phyloP scores from a whole-genome alignment of 495 filamentous ascomycete genomes.

The Penicillium roqueforti region DNA sequence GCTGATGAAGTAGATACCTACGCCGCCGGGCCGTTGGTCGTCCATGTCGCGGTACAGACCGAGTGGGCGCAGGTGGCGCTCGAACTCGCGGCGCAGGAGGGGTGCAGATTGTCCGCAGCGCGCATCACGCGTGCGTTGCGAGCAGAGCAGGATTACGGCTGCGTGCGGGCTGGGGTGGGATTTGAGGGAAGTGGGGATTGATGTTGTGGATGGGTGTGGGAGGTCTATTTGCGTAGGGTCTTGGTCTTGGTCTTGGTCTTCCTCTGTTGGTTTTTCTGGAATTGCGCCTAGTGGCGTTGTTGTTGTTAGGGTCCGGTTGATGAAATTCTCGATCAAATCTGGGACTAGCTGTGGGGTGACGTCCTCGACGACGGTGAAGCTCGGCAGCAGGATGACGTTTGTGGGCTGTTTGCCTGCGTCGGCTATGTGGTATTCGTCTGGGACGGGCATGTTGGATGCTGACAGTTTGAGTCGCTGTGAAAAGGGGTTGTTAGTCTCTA shows the following conservation, averaged over 20 bases:
- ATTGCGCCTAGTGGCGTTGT: conserved; percentile 57
- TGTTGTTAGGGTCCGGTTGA: conserved; percentile 72
- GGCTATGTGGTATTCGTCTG: conserved; percentile 52
- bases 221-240: not conserved
- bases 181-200: conserved; percentile 50
- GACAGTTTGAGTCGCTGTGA: conserved; percentile 82
- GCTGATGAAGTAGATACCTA: conserved; percentile 91
- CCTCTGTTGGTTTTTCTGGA: not conserved
- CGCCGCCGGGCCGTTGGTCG: conserved; percentile 82
- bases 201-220: conserved; percentile 28
- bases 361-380: conserved; percentile 81
- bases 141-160: conserved; percentile 87
- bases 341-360: conserved; percentile 74
- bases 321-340: conserved; percentile 63
- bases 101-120: conserved; percentile 93
- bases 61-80: conserved; percentile 79
- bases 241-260: conserved; percentile 3
- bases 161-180: conserved; percentile 73
- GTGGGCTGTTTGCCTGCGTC: conserved; percentile 64
- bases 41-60: conserved; percentile 83
- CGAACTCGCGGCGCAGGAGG: conserved; percentile 78
- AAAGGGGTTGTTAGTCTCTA: conserved; percentile 6
- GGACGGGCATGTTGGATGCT: conserved; percentile 86
- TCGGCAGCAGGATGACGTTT: conserved; percentile 78
- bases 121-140: conserved; percentile 86